Evolutionary conservation across 1,284 basidiomycete species (phyloP).

Genomic region (Xanthoconium separans): DNA sequence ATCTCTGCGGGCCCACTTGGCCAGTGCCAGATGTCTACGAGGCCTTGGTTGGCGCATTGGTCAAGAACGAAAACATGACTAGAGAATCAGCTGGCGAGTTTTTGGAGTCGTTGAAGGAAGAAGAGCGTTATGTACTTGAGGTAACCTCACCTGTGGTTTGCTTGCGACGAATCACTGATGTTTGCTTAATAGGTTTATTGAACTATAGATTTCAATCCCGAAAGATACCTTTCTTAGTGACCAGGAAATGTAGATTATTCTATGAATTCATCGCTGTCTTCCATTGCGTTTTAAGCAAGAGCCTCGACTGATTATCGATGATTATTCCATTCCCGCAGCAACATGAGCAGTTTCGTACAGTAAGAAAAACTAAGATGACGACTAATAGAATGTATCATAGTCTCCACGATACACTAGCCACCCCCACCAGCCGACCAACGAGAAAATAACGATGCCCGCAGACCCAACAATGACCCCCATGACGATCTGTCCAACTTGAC

Average conservation of each 20-base stretch:
- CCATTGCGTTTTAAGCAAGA: not conserved
- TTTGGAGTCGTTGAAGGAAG: conserved; percentile 92
- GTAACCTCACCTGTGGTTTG: conserved; percentile 44
- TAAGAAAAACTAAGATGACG: not conserved
- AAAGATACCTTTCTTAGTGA: not conserved
- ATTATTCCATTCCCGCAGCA: not conserved
- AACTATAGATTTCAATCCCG: not conserved
- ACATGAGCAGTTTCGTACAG: not conserved
- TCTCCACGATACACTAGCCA: conserved; percentile 30
- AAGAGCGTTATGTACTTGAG: conserved; percentile 97
- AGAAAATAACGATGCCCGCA: conserved; percentile 56
- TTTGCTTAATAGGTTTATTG: conserved; percentile 25
- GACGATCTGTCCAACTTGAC: conserved; percentile 63
- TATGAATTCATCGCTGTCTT: not conserved
- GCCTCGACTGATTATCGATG: not conserved
- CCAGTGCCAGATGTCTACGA: conserved; percentile 97
- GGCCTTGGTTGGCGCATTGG: conserved; percentile 81
- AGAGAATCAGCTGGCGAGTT: conserved; percentile 75
- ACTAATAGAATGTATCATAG: conserved; percentile 28
- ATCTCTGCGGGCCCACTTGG: conserved; percentile 98
- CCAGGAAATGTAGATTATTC: not conserved
- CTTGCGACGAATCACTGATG: conserved; percentile 6
- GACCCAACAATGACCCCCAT: conserved; percentile 67
- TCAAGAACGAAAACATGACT: conserved; percentile 68
- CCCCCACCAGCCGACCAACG: conserved; percentile 43